These are phyloP conservation scores for Chlamydomonas urium DNA, from an alignment of 139 green algal genomes.

Conservation along the genomic window DNA sequence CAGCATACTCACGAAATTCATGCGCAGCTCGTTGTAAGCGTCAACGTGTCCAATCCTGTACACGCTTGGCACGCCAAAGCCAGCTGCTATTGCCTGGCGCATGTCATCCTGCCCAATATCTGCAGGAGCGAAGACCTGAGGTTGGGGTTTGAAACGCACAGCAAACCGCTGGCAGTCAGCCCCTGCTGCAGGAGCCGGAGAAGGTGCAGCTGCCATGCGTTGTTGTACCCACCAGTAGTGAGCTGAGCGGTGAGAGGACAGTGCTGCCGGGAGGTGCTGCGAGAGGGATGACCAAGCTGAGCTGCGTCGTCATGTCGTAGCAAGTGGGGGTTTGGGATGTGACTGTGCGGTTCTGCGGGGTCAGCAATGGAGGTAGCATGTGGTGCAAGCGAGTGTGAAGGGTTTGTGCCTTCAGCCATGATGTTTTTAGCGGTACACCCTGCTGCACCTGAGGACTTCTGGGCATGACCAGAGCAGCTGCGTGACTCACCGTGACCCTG, in stretches of 20 bases:
- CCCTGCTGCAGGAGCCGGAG: not conserved
- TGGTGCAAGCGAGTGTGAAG: not conserved
- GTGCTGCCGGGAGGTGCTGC: not conserved
- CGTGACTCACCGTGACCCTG: not conserved
- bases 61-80: not conserved
- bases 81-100: not conserved
- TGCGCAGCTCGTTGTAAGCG: not conserved
- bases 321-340: not conserved
- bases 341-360: not conserved
- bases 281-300: not conserved
- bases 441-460: too few species aligned
- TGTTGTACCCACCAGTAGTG: constrained; percentile 1
- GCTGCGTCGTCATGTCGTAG: constrained; percentile 1
- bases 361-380: not conserved
- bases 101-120: not conserved
- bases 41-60: not conserved
- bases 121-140: not conserved
- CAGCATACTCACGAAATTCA: not conserved
- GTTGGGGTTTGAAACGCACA: not conserved
- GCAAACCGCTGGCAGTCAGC: not conserved
- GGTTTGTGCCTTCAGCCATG: not conserved
- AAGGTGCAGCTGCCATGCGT: not conserved
- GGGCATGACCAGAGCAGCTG: too few species aligned
- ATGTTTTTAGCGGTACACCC: too few species aligned
- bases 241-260: constrained; percentile 2